Conservation (phyloP, 1,139 yeast genomes). For the Scheffersomyces segobiensis region DNA sequence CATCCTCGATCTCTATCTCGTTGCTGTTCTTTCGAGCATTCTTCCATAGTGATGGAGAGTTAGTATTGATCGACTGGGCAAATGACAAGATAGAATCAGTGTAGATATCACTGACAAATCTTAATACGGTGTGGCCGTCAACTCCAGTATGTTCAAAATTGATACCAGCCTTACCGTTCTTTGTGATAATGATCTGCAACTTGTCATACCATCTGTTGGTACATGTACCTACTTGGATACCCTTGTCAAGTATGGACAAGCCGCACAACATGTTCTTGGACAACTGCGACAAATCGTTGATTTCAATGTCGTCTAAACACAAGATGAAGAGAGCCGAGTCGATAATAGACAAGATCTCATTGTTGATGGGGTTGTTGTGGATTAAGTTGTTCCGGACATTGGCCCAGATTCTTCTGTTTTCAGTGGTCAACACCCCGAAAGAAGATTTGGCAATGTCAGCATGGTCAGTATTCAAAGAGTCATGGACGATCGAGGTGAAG, state of each 20-base stretch:
- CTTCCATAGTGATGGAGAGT: slow-evolving; percentile 79
- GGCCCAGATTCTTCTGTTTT: slow-evolving; percentile 86
- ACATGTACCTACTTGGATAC: slow-evolving; percentile 91
- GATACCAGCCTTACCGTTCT: slow-evolving; percentile 89
- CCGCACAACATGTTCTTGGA: slow-evolving; percentile 89
- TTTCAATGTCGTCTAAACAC: slow-evolving; percentile 76
- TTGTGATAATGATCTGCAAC: slow-evolving; percentile 84
- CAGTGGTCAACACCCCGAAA: slow-evolving; percentile 87
- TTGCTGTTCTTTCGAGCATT: slow-evolving; percentile 32
- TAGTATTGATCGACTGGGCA: slow-evolving; percentile 79
- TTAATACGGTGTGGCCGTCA: slow-evolving; percentile 89
- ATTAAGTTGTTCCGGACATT: slow-evolving; percentile 57
- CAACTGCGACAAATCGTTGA: slow-evolving; percentile 65
- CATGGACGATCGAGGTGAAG: slow-evolving; percentile 72
- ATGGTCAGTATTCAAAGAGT: slow-evolving; percentile 60
- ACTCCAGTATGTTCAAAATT: slow-evolving; percentile 96
- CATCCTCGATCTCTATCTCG: slow-evolving; percentile 19
- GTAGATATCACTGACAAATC: slow-evolving; percentile 87
- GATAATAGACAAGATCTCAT: slow-evolving; percentile 69
- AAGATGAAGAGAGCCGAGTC: slow-evolving; percentile 82
- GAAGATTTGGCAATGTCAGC: slow-evolving; percentile 77
- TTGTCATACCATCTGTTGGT: slow-evolving; percentile 96
- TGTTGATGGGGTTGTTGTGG: slow-evolving; percentile 48
- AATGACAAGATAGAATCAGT: slow-evolving; percentile 87
- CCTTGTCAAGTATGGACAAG: slow-evolving; percentile 72